Conservation (phyloP, 192 early-diverging fungal genomes). For the Entomortierella lignicola region DNA sequence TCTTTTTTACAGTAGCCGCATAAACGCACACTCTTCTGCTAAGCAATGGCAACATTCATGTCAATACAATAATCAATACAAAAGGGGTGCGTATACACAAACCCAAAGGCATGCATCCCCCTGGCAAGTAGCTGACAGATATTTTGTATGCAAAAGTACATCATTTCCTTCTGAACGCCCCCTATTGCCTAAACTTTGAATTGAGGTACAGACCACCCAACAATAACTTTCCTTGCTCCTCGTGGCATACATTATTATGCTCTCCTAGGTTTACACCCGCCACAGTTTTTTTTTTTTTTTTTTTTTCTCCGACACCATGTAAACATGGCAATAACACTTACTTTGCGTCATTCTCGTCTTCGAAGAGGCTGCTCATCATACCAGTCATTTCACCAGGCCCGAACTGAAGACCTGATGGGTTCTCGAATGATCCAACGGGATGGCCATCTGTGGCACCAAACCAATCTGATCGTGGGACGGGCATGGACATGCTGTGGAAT, state of each 20-base stretch:
- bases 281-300: not conserved
- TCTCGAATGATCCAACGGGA: constrained; percentile 45
- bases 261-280: not conserved
- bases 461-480: constrained; percentile 49
- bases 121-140: constrained; percentile 11
- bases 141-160: constrained; percentile 1
- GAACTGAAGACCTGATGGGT: constrained; percentile 46
- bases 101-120: constrained; percentile 5
- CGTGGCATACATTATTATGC: constrained; percentile 8
- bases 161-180: constrained; percentile 11
- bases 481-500: constrained; percentile 54
- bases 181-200: constrained; percentile 7
- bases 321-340: constrained; percentile 38
- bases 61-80: not conserved
- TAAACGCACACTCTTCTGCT: not conserved
- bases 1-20: not conserved
- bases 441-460: constrained; percentile 48
- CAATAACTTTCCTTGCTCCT: not conserved
- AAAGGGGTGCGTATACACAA: not conserved
- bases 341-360: constrained; percentile 63
- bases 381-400: constrained; percentile 37
- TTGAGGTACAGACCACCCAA: not conserved
- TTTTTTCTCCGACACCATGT: not conserved
- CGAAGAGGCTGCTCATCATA: constrained; percentile 59
- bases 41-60: not conserved